Base-by-base conservation (phyloP, 768 basidiomycete genomes). In the Rhizopogon vinicolor region DNA sequence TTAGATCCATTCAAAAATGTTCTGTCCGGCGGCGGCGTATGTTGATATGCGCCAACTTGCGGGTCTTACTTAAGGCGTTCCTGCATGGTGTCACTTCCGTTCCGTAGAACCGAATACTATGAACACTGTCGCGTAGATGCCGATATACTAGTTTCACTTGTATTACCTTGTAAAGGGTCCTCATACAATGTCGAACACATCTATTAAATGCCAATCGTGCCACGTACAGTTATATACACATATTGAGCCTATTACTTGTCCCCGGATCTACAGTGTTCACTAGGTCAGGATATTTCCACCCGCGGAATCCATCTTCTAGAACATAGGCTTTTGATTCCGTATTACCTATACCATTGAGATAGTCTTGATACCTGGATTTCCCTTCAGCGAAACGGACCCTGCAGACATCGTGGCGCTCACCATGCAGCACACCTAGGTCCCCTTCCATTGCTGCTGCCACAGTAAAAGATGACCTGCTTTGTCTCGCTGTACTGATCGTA, bases 341-440 rank as follows among this genome's bases (percentile, higher is more conserved):
- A 49, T 54, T 61, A 12, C 55, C 67, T 42, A 56, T 63, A 54
- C 57, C 60, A 51, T 79, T 63, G 31, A 81, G 65, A 55, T 75
- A 73, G 58, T 81, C 78, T 61, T 79, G 79, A 59, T 81, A 81
- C 80, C 80, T 81, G 44, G 7, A 41, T 18, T 44, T 16, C 10
- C 10, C 39, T 25, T 9, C 6, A 49, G 22, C 48, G 9, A 37
- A 19, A 22, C 14, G 16, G 19, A 49, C 48, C 16, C 37, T 5
- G 14, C 12, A 16, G 19, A 25, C 1, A 37, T 35, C 5, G n/a
- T 35, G 22, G 53, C 31, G 22, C 71, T 33, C 63, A 82, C 83
- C 81, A 84, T 64, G 75, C 77, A 18, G 81, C 82, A 65, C 77
- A 81, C 12, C 82, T 71, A 14, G 82, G 80, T 1, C 72, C 82